Conservation (phyloP, 2,329 filamentous ascomycete species). For the Emydomyces testavorans region DNA sequence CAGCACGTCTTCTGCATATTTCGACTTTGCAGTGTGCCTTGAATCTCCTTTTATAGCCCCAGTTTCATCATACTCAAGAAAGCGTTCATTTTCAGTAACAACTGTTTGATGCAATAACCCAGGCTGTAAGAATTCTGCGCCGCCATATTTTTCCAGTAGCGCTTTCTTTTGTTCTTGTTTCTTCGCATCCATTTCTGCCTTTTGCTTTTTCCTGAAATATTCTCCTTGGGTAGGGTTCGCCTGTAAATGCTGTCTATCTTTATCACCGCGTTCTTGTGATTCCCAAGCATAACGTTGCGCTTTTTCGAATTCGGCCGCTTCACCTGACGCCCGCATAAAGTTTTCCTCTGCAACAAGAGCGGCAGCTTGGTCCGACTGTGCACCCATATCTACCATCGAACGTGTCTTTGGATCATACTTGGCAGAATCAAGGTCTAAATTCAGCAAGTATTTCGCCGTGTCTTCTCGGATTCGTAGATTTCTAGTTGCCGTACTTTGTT, state of each 20-base stretch:
- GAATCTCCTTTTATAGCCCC: constrained; percentile 82
- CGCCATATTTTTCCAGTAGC: constrained; percentile 73
- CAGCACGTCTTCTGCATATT: constrained; percentile 79
- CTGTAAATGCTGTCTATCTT: constrained; percentile 77
- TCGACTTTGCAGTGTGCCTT: constrained; percentile 66
- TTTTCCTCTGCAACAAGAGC: constrained; percentile 84
- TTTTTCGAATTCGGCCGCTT: constrained; percentile 82
- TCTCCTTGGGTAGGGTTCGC: constrained; percentile 93
- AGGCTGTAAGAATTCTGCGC: constrained; percentile 49
- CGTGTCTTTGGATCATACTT: constrained; percentile 97
- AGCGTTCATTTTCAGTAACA: constrained; percentile 70
- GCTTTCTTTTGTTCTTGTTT: constrained; percentile 56
- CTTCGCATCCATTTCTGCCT: constrained; percentile 59
- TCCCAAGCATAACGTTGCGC: constrained; percentile 93
- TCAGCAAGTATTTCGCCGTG: constrained; percentile 90
- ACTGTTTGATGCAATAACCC: constrained; percentile 54
- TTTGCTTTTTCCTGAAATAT: constrained; percentile 66
- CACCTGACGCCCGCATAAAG: constrained; percentile 76
- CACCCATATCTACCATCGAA: constrained; percentile 76
- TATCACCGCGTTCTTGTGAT: constrained; percentile 68
- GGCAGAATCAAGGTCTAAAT: constrained; percentile 88
- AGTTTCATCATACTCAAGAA: constrained; percentile 86
- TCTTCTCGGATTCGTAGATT: constrained; percentile 90
- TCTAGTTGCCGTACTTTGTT: constrained; percentile 79
- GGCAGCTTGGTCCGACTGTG: constrained; percentile 66